Percentiles rank a stretch among this genome's conserved stretches.
These are phyloP conservation scores for Fusarium coffeatum DNA, from an alignment of 2,329 filamentous ascomycete species.

Conservation along the genomic window DNA sequence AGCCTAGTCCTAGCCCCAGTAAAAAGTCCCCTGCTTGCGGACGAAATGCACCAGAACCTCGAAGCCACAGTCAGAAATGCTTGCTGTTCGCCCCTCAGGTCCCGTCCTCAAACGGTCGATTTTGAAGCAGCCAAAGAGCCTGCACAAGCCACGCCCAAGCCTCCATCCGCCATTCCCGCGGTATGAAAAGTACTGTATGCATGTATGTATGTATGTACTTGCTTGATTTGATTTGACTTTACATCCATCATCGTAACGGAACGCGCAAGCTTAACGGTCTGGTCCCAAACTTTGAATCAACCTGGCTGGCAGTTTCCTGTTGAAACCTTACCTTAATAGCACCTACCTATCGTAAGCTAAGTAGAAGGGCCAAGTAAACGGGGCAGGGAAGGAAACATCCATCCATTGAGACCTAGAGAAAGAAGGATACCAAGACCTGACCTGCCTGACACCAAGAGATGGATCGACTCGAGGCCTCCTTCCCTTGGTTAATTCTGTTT, in stretches of 20 bases:
- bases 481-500: conserved; percentile 17
- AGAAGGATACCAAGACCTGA: conserved; percentile 19
- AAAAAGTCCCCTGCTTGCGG: conserved; percentile 34
- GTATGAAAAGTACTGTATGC: conserved; percentile 28
- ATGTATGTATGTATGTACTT: too few species aligned
- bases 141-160: conserved; percentile 33
- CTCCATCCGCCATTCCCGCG: conserved; percentile 28
- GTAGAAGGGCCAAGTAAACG: background rate
- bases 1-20: conserved; percentile 30
- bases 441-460: conserved; percentile 12
- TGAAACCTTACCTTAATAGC: conserved; percentile 26
- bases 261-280: conserved; percentile 30
- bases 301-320: conserved; percentile 27
- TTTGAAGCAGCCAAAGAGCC: background rate
- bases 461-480: conserved; percentile 35
- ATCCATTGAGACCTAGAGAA: background rate
- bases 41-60: conserved; percentile 29
- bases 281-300: conserved; percentile 19
- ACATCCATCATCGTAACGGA: conserved; percentile 6
- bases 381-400: conserved; percentile 8
- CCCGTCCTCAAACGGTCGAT: background rate
- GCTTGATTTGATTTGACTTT: conserved; percentile 10
- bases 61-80: conserved; percentile 43
- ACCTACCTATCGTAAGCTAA: background rate
- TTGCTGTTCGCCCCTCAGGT: conserved; percentile 18